A percentile compares a stretch with the other conserved stretches of the same genome.
These are phyloP conservation scores for Suhomyces anneliseae DNA, from an alignment of 1,139 yeast species.

Conservation along the genomic window DNA sequence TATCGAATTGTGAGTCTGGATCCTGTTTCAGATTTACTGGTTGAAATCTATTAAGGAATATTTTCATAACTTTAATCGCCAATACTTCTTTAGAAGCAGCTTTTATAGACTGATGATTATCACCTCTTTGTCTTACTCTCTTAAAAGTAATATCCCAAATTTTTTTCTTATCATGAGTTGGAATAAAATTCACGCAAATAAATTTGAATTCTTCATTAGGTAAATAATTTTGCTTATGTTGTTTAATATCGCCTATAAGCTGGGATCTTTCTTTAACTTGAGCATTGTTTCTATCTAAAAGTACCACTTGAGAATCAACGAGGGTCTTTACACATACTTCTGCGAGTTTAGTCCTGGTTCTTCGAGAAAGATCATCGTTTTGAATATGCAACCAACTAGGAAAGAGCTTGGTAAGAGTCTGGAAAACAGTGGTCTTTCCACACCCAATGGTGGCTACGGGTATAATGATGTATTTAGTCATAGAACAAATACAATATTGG, in stretches of 20 bases:
- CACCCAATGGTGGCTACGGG: slow-evolving; percentile 94
- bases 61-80: slow-evolving; percentile 64
- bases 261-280: slow-evolving; percentile 66
- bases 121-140: slow-evolving; percentile 73
- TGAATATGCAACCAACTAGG: slow-evolving; percentile 79
- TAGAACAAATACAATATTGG: too few relatives aligned
- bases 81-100: slow-evolving; percentile 42
- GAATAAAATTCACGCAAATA: slow-evolving; percentile 71
- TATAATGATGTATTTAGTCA: slow-evolving; percentile 57
- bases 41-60: slow-evolving; percentile 72
- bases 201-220: slow-evolving; percentile 42
- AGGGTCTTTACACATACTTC: slow-evolving; percentile 40
- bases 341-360: slow-evolving; percentile 53
- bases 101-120: slow-evolving; percentile 86
- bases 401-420: slow-evolving; percentile 55
- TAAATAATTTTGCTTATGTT: slow-evolving; percentile 37
- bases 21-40: slow-evolving; percentile 42
- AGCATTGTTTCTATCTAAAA: slow-evolving; percentile 85
- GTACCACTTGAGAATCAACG: slow-evolving; percentile 47
- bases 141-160: slow-evolving; percentile 54
- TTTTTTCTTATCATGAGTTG: slow-evolving; percentile 25
- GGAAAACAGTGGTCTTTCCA: slow-evolving; percentile 86
- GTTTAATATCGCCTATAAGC: slow-evolving; percentile 55
- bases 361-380: slow-evolving; percentile 69
- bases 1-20: slow-evolving; percentile 73